Evolutionary conservation across 23 red algal genomes (phyloP), one percentile per base, ranked within the genome.

Genomic region (Porphyridium purpureum): DNA sequence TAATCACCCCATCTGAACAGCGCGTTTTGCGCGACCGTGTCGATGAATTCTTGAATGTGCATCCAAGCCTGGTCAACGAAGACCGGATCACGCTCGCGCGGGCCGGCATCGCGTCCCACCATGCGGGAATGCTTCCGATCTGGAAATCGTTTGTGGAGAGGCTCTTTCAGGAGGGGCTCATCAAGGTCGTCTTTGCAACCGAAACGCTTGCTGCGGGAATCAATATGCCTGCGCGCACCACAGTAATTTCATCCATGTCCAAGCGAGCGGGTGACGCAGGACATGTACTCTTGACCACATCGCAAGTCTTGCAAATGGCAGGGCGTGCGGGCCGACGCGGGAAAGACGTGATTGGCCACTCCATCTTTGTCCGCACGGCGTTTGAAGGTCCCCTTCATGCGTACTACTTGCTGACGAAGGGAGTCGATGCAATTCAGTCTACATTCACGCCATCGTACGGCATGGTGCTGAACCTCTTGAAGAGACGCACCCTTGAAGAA

Each of bases 201-300:
- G 88, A 95, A 38, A 95, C 88, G 15, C 60, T 95, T 0, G 88
- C 88, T 21, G 88, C 88, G 31, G 88, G 88, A 11, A 95, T 95
- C 29, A 95, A 95, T 55, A 95, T 95, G 88, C 88, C 88, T 4
- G 66, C 66, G 14, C 67, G 84, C 51, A 92, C 84, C n/a, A 92
- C 84, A 21, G 72, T 74, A 0, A 92, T 92, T 0, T 81, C 72
- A 17, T 59, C 84, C 3, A 30, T 92, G 34, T 79, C 66, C 7
- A 92, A 92, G 57, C 46, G 72, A 3, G 31, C 64, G 20, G 71
- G 88, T 32, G 79, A 66, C 1, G 50, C 15, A 41, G 78, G 79
- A 6, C 55, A 85, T 22, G 65, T 57, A 11, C 26, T 44, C 22
- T 63, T 95, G 27, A 75, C 79, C 28, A 83, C 77, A 0, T 69